Evolutionary conservation across 2,329 filamentous ascomycete species (phyloP), one percentile per base, ranked within the genome.

Genomic region (Aspergillus sp.): DNA sequence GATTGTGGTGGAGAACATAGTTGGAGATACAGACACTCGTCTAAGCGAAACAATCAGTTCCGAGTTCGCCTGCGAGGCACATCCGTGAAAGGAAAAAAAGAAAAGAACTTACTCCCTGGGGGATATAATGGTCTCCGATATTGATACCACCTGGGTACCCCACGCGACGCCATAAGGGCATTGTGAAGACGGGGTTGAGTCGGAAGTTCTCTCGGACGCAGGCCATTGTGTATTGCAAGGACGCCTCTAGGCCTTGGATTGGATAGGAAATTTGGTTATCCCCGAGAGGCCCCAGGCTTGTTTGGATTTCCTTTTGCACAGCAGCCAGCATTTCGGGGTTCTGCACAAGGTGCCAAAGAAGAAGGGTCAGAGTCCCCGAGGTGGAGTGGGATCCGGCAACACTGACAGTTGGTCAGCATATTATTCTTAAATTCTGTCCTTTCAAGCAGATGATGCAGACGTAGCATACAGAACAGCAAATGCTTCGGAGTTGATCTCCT

Each of bases 171-270:
- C 33, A 39, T 1, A 51, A 23, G 2, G 48, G 35, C 48, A 51
- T 51, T 7, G 48, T 51, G 19, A 51, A 51, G 17, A 51, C 48
- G n/a, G 48, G 48, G 11, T 39, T 51, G 4, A 41, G 14, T 4
- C 48, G 31, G 33, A 51, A 51, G 33, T 51, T 51, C 17, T 51
- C 48, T 17, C 48, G 48, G 5, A 41, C 33, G 35, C 48, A 51
- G 35, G 33, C 33, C 33, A 39, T 39, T 27, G 33, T 39, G 8
- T 40, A 51, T 2, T 1, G n/a, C 1, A 51, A n/a, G 6, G 35
- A 40, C 2, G 33, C 8, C 9, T 51, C 35, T 9, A 51, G 12
- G 19, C 33, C 48, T n/a, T 35, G 7, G 5, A 51, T 51, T 3
- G 35, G 33, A 6, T 51, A 51, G 11, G 35, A 23, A 11, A n/a